phyloP scores from a whole-genome alignment of 495 filamentous ascomycete genomes.

The Penicillium samsonianum region DNA sequence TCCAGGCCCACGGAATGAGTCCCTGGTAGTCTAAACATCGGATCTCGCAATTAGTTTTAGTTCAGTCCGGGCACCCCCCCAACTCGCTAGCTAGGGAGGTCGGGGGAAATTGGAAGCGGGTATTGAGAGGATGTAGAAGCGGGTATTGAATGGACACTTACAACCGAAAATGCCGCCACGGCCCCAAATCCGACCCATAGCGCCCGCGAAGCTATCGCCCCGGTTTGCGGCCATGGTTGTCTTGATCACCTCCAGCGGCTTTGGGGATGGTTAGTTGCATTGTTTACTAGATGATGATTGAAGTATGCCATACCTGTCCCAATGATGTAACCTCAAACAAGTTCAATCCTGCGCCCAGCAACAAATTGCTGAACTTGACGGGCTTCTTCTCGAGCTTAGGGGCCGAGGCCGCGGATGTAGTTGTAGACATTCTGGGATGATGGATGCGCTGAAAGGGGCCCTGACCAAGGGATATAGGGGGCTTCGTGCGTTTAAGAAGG shows the following conservation, averaged over 20 bases:
- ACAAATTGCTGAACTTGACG: conserved; percentile 98
- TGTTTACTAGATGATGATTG: neutral
- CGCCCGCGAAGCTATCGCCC: conserved; percentile 78
- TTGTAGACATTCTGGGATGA: conserved; percentile 50
- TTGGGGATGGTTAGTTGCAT: conserved; percentile 24
- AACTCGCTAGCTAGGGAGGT: conserved; percentile 26
- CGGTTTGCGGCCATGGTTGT: conserved; percentile 98
- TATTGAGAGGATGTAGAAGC: conserved; percentile 7
- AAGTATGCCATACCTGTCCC: conserved; percentile 63
- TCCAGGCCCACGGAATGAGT: conserved; percentile 99
- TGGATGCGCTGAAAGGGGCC: conserved; percentile 63
- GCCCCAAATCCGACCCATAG: conserved; percentile 85
- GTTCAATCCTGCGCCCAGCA: conserved; percentile 94
- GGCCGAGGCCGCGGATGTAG: conserved; percentile 51
- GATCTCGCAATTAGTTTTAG: conserved; percentile 16
- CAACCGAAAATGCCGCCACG: conserved; percentile 94
- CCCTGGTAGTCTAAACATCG: conserved; percentile 86
- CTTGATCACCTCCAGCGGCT: conserved; percentile 98
- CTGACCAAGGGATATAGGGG: conserved; percentile 89
- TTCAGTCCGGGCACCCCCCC: conserved; percentile 5
- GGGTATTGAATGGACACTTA: conserved; percentile 53
- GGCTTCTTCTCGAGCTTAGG: conserved; percentile 92
- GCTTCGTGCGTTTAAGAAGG: conserved; percentile 66
- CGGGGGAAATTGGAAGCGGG: conserved; percentile 23
- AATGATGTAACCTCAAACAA: conserved; percentile 94